These are phyloP conservation scores for Ophiorrhiza pumila DNA, from an alignment of 257 asterid species.

Conservation along the genomic window DNA sequence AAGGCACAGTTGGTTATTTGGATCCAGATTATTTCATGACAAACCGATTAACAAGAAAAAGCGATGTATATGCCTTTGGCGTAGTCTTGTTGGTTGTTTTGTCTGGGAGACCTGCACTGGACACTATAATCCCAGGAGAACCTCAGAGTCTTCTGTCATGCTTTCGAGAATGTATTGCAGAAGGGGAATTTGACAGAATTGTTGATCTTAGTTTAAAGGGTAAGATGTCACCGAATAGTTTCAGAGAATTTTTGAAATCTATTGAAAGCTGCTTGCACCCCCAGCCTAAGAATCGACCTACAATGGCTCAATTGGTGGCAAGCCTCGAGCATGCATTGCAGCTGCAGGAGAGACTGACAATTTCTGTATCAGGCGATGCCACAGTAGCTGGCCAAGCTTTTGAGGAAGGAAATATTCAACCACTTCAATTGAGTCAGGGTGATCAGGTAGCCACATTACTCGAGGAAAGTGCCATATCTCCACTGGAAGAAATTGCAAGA, in stretches of 20 bases:
- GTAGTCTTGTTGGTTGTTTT: slow-evolving; percentile 20
- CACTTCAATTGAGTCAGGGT: background rate
- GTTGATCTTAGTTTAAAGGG: background rate
- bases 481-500: no score
- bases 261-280: slow-evolving; percentile 5
- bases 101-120: slow-evolving; percentile 16
- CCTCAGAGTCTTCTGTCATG: slow-evolving; percentile 8
- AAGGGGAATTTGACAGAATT: background rate
- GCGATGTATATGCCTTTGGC: slow-evolving; percentile 24
- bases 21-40: slow-evolving; percentile 19
- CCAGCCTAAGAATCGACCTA: slow-evolving; percentile 6
- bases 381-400: background rate
- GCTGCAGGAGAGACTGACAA: background rate
- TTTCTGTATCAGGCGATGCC: background rate
- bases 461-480: no score
- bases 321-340: slow-evolving; percentile 11
- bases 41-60: slow-evolving; percentile 7
- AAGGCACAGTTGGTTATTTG: slow-evolving; percentile 11
- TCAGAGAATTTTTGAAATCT: background rate
- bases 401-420: background rate
- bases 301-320: slow-evolving; percentile 19
- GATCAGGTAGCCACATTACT: no score
- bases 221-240: background rate
- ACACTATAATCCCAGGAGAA: slow-evolving; percentile 1
- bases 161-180: slow-evolving; percentile 5